Conservation (phyloP, 2,329 filamentous ascomycete species). For the Scleromitrula shiraiana region DNA sequence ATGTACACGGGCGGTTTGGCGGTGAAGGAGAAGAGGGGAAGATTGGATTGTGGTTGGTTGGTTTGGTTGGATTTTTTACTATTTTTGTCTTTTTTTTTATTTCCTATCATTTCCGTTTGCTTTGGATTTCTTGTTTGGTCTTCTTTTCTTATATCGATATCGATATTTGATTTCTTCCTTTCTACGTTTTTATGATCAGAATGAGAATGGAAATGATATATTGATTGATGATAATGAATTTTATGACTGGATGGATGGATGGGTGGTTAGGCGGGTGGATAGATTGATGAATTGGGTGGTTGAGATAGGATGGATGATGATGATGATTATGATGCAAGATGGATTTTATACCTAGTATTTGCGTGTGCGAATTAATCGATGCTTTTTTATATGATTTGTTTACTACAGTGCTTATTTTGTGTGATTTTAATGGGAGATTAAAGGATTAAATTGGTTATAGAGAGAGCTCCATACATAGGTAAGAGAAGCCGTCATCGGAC, state of each 20-base stretch:
- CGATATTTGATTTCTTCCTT: not conserved
- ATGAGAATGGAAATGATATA: not conserved
- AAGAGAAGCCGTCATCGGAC: no score
- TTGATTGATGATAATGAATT: no score
- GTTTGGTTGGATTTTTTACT: not conserved
- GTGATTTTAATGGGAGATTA: no score
- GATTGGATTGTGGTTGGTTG: not conserved
- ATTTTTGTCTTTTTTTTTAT: not conserved
- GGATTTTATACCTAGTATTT: not conserved
- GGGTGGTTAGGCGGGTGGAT: not conserved
- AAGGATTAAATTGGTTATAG: no score
- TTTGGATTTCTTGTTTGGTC: not conserved
- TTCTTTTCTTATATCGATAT: not conserved
- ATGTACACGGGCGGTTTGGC: no score
- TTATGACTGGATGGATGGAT: not conserved
- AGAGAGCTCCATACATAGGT: no score
- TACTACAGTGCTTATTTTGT: not conserved
- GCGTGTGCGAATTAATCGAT: not conserved
- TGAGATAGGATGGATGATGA: not conserved
- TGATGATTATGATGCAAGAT: not conserved
- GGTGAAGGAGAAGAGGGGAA: no score
- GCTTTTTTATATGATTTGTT: not conserved
- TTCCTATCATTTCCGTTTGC: not conserved
- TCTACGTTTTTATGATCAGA: not conserved
- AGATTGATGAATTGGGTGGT: not conserved